Evolutionary conservation across 2,329 filamentous ascomycete genomes (phyloP).

Genomic region (Ophiocordyceps camponoti-saundersi): DNA sequence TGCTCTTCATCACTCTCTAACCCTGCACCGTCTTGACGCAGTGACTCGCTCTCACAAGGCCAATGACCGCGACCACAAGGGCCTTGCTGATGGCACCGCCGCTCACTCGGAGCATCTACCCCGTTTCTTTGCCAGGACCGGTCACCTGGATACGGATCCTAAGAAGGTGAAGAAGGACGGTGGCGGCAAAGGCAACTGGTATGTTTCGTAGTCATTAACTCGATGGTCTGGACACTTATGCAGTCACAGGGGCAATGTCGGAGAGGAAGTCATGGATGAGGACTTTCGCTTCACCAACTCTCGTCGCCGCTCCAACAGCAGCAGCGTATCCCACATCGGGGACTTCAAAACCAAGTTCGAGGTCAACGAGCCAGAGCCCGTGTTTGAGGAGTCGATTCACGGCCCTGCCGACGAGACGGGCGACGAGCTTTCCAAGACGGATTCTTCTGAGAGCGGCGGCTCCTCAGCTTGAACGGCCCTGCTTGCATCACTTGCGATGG

Average conservation of each 20-base stretch:
- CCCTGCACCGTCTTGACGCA: constrained; percentile 16
- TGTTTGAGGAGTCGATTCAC: constrained; percentile 78
- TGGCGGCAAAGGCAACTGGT: constrained; percentile 88
- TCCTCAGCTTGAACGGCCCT: constrained; percentile 30
- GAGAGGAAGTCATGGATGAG: constrained; percentile 72
- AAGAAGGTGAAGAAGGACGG: constrained; percentile 97
- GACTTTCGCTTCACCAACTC: constrained; percentile 70
- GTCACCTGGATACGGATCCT: constrained; percentile 65
- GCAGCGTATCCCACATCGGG: constrained; percentile 50
- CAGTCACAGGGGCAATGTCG: constrained; percentile 54
- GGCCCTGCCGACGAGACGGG: constrained; percentile 39
- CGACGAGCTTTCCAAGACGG: constrained; percentile 37
- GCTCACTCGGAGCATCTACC: constrained; percentile 58
- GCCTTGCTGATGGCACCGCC: constrained; percentile 57
- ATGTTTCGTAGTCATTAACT: constrained; percentile 17
- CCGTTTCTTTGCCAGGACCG: constrained; percentile 83
- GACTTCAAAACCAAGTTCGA: constrained; percentile 98
- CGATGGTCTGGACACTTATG: background rate
- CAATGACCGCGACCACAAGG: constrained; percentile 83
- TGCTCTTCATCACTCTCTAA: background rate
- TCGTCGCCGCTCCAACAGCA: constrained; percentile 86
- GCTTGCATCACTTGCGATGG: background rate
- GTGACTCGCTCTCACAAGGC: constrained; percentile 97
- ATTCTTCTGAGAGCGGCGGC: constrained; percentile 41
- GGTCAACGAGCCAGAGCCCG: constrained; percentile 70